Evolutionary conservation across 371 early-diverging fungal species (phyloP).

Genomic region (Mucor piriformis): DNA sequence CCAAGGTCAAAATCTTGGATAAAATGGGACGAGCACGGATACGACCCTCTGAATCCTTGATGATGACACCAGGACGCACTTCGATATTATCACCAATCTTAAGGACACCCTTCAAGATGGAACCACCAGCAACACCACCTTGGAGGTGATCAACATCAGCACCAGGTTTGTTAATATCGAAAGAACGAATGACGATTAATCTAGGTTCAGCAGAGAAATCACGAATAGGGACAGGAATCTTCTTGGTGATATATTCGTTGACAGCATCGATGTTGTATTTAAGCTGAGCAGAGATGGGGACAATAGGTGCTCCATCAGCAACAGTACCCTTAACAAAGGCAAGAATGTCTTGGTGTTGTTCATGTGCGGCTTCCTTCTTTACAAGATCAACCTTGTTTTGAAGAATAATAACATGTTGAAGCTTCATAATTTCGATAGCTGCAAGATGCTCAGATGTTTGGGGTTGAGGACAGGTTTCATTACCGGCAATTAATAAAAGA

Average conservation of each 20-base stretch:
- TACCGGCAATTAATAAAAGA: slow-evolving; percentile 98
- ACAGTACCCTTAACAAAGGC: slow-evolving; percentile 96
- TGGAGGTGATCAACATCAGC: slow-evolving; percentile 92
- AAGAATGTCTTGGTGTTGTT: slow-evolving; percentile 95
- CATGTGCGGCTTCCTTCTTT: slow-evolving; percentile 93
- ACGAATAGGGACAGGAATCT: slow-evolving; percentile 97
- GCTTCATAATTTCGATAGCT: slow-evolving; percentile 99
- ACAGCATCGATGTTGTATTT: slow-evolving; percentile 99
- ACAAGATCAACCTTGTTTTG: slow-evolving; percentile 99
- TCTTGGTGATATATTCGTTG: slow-evolving; percentile 98
- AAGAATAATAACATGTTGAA: slow-evolving; percentile 97
- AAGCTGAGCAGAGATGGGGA: slow-evolving; percentile 99
- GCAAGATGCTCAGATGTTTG: slow-evolving; percentile 99
- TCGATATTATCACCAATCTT: slow-evolving; percentile 98
- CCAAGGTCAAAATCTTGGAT: slow-evolving; percentile 91
- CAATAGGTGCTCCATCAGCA: slow-evolving; percentile 97
- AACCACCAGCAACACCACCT: slow-evolving; percentile 99
- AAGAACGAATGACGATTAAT: slow-evolving; percentile 99
- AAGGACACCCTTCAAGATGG: slow-evolving; percentile 96
- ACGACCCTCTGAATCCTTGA: slow-evolving; percentile 90
- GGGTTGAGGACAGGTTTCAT: slow-evolving; percentile 99
- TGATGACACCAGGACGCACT: slow-evolving; percentile 98
- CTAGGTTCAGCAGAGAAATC: slow-evolving; percentile 93
- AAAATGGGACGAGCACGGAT: slow-evolving; percentile 93
- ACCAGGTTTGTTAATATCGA: slow-evolving; percentile 99